Evolutionary conservation across 164 flowering plant genomes (phyloP), one percentile per base, ranked within the genome.

Genomic region (Paratinospora sagittata): DNA sequence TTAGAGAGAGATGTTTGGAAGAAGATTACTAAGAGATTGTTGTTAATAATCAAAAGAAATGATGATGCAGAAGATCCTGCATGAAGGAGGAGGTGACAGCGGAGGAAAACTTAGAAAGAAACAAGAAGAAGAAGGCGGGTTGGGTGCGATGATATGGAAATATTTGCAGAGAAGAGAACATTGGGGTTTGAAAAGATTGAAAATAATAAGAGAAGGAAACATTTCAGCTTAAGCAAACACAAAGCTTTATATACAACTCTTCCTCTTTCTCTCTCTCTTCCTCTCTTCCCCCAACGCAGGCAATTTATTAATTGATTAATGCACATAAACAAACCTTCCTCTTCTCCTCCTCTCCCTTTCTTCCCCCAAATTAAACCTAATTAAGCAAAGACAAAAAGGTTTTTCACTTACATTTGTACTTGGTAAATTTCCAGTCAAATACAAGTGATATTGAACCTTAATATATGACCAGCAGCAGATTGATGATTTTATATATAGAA

Each of bases 181-280:
- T 74, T 62, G 73, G 73, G 73, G 68, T 76, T 72, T 74, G 69
- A 34, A 78, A 66, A 67, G 84, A 78, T 76, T 77, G 70, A 33
- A 65, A 81, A 66, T 74, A 71, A 27, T 47, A 21, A 60, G 62
- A 69, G 75, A 69, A 70, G 72, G 68, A 75, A 79, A 80, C 75
- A 80, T 81, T 76, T 75, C 79, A 80, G 69, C 70, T 79, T 57
- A 82, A 68, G 82, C 81, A 82, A 81, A 70, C 73, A 66, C 63
- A 13, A 30, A 60, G 70, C 74, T 75, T 72, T 77, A 80, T 85
- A 82, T 74, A 76, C 69, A 72, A 47, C 6, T 52, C 70, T 66
- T 75, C 62, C 74, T 62, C 76, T 70, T 78, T 78, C 74, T 72
- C n/a, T n/a, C n/a, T n/a, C n/a, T n/a, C n/a, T n/a, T n/a, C n/a